Evolutionary conservation across 2,329 filamentous ascomycete genomes (phyloP).

Genomic region (Fusarium domesticum): DNA sequence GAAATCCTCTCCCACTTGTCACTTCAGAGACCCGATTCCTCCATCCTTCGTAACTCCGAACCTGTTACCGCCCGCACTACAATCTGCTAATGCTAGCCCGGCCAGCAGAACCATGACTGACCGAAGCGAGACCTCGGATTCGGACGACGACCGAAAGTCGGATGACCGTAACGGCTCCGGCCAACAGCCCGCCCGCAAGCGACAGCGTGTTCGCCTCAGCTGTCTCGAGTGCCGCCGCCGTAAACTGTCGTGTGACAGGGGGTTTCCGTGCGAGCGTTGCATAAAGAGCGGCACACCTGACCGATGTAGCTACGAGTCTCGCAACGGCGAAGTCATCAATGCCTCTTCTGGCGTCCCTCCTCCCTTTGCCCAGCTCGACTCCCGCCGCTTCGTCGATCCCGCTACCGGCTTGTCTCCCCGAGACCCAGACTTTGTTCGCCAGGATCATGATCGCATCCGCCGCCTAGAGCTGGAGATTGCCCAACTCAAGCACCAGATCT

Average conservation of each 20-base stretch:
- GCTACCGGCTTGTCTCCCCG: slow-evolving; percentile 32
- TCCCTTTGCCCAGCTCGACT: slow-evolving; percentile 42
- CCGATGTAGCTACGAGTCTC: slow-evolving; percentile 58
- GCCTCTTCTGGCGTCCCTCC: slow-evolving; percentile 45
- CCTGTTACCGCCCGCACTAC: slow-evolving; percentile 14
- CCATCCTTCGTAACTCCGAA: slow-evolving; percentile 38
- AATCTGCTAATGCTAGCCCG: slow-evolving; percentile 17
- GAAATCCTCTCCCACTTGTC: slow-evolving; percentile 28
- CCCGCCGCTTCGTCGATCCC: slow-evolving; percentile 36
- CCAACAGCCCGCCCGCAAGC: slow-evolving; percentile 48
- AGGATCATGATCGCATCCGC: slow-evolving; percentile 57
- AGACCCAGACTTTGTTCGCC: slow-evolving; percentile 37
- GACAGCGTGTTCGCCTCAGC: slow-evolving; percentile 57
- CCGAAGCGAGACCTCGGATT: slow-evolving; percentile 41
- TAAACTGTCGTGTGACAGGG: slow-evolving; percentile 60
- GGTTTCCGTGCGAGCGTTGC: slow-evolving; percentile 60
- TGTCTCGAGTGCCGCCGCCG: slow-evolving; percentile 59
- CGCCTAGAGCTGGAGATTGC: slow-evolving; percentile 57
- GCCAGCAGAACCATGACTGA: slow-evolving; percentile 34
- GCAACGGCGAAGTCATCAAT: slow-evolving; percentile 49
- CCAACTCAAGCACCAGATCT: slow-evolving; percentile 52
- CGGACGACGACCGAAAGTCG: slow-evolving; percentile 31
- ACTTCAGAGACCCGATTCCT: slow-evolving; percentile 5
- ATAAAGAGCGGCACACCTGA: slow-evolving; percentile 61
- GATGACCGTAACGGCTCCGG: slow-evolving; percentile 31